These are phyloP conservation scores for Leishmania guyanensis DNA, from an alignment of 208 protist genomes.

Conservation along the genomic window DNA sequence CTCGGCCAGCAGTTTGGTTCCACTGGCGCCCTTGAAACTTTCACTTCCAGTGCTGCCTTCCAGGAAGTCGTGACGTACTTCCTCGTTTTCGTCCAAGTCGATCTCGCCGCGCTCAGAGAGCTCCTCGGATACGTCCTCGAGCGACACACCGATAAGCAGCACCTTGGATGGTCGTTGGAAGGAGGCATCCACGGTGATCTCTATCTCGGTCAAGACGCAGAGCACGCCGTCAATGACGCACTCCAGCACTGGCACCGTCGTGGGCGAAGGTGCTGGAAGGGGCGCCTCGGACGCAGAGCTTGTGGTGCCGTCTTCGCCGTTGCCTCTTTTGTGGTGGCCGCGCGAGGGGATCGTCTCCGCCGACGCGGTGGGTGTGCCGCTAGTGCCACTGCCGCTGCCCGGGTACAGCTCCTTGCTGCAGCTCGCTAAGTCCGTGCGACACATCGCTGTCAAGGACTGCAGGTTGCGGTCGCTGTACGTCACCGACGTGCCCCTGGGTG, in stretches of 20 bases:
- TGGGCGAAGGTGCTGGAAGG: background rate
- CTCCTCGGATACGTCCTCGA: conserved; percentile 44
- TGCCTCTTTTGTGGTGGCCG: background rate
- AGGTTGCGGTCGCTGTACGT: background rate
- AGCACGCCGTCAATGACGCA: conserved; percentile 63
- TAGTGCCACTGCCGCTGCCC: background rate
- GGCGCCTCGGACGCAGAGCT: background rate
- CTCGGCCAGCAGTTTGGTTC: background rate
- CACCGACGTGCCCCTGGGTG: background rate
- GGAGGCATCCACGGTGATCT: conserved; percentile 23
- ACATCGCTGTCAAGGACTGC: background rate
- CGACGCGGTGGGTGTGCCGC: background rate
- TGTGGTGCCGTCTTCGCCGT: background rate
- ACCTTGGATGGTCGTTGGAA: conserved; percentile 16
- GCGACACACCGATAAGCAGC: conserved; percentile 45
- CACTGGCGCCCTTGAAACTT: conserved; percentile 4
- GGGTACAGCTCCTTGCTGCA: background rate
- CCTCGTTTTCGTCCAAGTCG: conserved; percentile 1
- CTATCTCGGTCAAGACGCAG: conserved; percentile 48
- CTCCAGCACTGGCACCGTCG: conserved; percentile 59
- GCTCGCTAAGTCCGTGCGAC: background rate
- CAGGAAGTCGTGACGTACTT: background rate
- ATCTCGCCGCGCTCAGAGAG: conserved; percentile 20
- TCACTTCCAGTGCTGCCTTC: background rate
- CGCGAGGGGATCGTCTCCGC: background rate